Conservation (phyloP, 148 eudicot species). For the Nyssa sinensis region DNA sequence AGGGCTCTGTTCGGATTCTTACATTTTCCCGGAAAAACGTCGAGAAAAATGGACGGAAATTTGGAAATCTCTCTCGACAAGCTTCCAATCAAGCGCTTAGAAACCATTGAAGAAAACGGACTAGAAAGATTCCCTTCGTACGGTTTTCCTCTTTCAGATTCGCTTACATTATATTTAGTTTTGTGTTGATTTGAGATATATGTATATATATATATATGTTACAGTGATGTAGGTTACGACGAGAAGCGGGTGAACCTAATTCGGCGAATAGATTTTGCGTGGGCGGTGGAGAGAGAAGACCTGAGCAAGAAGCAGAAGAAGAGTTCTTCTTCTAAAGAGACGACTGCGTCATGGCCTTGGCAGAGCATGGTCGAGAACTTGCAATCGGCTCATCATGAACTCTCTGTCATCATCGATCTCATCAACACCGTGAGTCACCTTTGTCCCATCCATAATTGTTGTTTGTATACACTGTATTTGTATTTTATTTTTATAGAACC, state of each 20-base stretch:
- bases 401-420: conserved; percentile 86
- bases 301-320: conserved; percentile 81
- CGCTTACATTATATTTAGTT: not conserved
- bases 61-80: conserved; percentile 74
- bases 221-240: conserved; percentile 73
- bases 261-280: conserved; percentile 83
- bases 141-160: conserved; percentile 6
- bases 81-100: conserved; percentile 86
- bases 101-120: conserved; percentile 81
- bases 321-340: conserved; percentile 40
- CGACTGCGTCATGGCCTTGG: conserved; percentile 69
- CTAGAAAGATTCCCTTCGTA: conserved; percentile 78
- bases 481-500: not conserved
- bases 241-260: conserved; percentile 80
- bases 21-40: conserved; percentile 14
- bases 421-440: conserved; percentile 66
- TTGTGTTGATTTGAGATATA: not conserved
- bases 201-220: conserved; percentile 11
- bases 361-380: conserved; percentile 79
- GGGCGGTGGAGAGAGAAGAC: conserved; percentile 90
- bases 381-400: conserved; percentile 88
- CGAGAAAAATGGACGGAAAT: conserved; percentile 46
- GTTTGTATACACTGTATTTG: not conserved
- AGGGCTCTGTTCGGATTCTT: not conserved
- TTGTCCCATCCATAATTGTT: not conserved